Evolutionary conservation across 257 asterid species (phyloP), one percentile per base, ranked within the genome.

Genomic region (Apocynum venetum): DNA sequence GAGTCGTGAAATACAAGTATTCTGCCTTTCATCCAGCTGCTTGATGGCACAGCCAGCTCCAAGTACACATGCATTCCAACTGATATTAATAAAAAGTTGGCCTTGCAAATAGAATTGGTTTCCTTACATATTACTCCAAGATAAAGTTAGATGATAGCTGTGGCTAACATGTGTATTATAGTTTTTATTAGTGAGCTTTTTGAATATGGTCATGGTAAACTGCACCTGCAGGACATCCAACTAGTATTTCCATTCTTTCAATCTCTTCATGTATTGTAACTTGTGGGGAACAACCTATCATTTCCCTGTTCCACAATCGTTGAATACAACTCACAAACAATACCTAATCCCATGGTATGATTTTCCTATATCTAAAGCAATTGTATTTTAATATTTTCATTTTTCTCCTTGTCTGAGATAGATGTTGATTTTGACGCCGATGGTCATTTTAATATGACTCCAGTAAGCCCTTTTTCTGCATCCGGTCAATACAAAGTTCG

Each of bases 61-160:
- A 57, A 57, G 64, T n/a, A n/a, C 35, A 57, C 65, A 52, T 13
- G 25, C 5, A 44, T 44, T 44, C 4, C 4, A 4, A 8, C 49
- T 4, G 7, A 46, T 46, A 4, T 68, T 68, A 43, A 51, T 40
- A 19, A 40, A 51, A 68, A 68, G 73, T 65, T 65, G 48, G 13
- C 71, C 8, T 10, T 55, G 43, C 43, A n/a, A 48, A 12, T 47
- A 0, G 3, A 44, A 25, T 46, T 46, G 49, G 75, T 52, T 73
- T 4, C 66, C 76, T 73, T 73, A 73, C 25, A 40, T 38, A 8
- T 73, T 73, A 73, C 76, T 73, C 63, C 66, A 73, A 38, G 20
- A 53, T 41, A 53, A 52, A 53, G 72, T 66, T 66, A 66, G 12
- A 66, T 14, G 72, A 41, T 66, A 14, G 13, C 51, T 19, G 20